Evolutionary conservation across 1,139 yeast genomes (phyloP).

Genomic region (Candida sp.): DNA sequence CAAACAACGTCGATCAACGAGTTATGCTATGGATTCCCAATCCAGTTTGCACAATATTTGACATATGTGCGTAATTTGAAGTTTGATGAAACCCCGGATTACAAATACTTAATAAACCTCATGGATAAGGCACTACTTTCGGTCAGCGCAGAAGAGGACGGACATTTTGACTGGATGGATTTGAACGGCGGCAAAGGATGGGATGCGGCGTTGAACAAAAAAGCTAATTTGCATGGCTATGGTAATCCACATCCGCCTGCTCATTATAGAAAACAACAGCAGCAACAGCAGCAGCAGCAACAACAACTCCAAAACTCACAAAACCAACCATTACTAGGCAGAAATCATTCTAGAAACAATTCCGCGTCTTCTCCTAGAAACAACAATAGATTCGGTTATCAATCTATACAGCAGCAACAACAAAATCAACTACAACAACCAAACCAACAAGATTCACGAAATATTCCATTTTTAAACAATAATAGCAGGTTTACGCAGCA

Average conservation of each 20-base stretch:
- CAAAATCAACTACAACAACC: slow-evolving; percentile 16
- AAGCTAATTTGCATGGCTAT: slow-evolving; percentile 82
- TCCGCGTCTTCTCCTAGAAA: slow-evolving; percentile 7
- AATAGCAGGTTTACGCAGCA: not conserved
- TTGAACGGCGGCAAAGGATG: slow-evolving; percentile 82
- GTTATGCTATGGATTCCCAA: slow-evolving; percentile 70
- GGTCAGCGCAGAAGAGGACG: slow-evolving; percentile 51
- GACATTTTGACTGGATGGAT: slow-evolving; percentile 86
- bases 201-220: slow-evolving; percentile 80
- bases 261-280: slow-evolving; percentile 15
- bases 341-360: slow-evolving; percentile 4
- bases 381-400: slow-evolving; percentile 23
- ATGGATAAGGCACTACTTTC: slow-evolving; percentile 48
- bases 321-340: slow-evolving; percentile 12
- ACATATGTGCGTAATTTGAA: slow-evolving; percentile 71
- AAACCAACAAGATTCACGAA: slow-evolving; percentile 11
- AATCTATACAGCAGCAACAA: slow-evolving; percentile 30
- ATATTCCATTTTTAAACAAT: slow-evolving; percentile 2
- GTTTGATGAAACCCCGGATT: slow-evolving; percentile 82
- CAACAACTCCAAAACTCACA: slow-evolving; percentile 9
- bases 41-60: slow-evolving; percentile 79
- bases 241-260: slow-evolving; percentile 71
- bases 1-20: slow-evolving; percentile 73
- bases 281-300: no score
- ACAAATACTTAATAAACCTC: slow-evolving; percentile 48